Evolutionary conservation across 2,329 filamentous ascomycete genomes (phyloP).

Genomic region (Aspergillus clavatus): DNA sequence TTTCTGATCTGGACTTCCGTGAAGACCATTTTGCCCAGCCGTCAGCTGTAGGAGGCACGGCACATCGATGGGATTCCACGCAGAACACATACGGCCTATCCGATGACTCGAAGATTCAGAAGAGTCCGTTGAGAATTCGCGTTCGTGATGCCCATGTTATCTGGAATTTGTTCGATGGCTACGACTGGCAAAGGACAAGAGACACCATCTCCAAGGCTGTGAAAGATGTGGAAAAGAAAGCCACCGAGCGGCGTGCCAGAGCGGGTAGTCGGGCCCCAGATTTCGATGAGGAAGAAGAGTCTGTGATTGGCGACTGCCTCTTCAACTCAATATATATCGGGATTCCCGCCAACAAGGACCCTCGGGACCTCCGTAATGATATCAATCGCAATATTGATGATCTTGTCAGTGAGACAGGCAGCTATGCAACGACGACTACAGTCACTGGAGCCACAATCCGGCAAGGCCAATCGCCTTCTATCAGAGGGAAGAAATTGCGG

Average conservation of each 20-base stretch:
- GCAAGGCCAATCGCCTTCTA: constrained; percentile 29
- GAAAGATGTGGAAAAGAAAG: constrained; percentile 77
- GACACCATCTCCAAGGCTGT: constrained; percentile 84
- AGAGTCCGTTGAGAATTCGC: constrained; percentile 69
- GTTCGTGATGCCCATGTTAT: constrained; percentile 88
- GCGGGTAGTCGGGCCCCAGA: constrained; percentile 52
- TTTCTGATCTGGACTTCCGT: constrained; percentile 64
- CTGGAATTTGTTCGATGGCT: constrained; percentile 97
- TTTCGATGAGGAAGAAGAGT: constrained; percentile 66
- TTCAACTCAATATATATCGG: constrained; percentile 99
- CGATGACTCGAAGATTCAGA: constrained; percentile 56
- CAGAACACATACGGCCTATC: constrained; percentile 68
- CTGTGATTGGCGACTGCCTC: constrained; percentile 85
- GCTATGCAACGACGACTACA: constrained; percentile 70
- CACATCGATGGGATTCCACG: constrained; percentile 74
- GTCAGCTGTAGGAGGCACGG: constrained; percentile 58
- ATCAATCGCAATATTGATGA: constrained; percentile 91
- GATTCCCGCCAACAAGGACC: constrained; percentile 80
- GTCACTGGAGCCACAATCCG: constrained; percentile 37
- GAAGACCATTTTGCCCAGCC: constrained; percentile 71
- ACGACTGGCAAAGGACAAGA: constrained; percentile 87
- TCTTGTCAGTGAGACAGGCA: constrained; percentile 80
- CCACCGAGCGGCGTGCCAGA: constrained; percentile 65
- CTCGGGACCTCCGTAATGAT: constrained; percentile 70
- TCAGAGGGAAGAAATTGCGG: constrained; percentile 58